Base-by-base conservation (phyloP, 768 basidiomycete species). In the Udeniomyces megalosporus region DNA sequence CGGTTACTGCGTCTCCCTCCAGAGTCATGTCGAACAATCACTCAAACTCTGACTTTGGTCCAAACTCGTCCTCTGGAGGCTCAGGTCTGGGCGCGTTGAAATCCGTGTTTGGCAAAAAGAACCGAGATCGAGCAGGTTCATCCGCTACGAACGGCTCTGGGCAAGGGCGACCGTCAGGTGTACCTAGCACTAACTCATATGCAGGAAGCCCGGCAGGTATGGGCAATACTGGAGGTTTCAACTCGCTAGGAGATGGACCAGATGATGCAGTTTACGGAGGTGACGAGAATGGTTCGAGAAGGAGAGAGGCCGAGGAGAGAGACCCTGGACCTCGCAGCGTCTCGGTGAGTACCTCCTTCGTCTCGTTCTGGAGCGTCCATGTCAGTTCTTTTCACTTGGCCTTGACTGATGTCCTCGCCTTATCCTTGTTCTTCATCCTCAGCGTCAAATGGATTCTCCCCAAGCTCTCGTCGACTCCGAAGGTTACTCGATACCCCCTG, bases 401-500 rank as follows among this genome's bases (percentile, higher is more conserved):
- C n/a, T n/a, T n/a, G n/a, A n/a, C n/a, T n/a, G n/a, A n/a, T n/a
- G n/a, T n/a, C n/a, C n/a, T n/a, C n/a, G n/a, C n/a, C n/a, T n/a
- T n/a, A n/a, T n/a, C n/a, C n/a, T n/a, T n/a, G n/a, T n/a, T n/a
- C n/a, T n/a, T n/a, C n/a, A n/a, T n/a, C n/a, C n/a, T n/a, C n/a
- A 10, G 48, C 22, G 17, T 42, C 38, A 42, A 17, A 8, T 8
- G 10, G 38, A 42, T 42, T 8, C 38, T 42, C 38, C 38, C 38
- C 38, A 42, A 14, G n/a, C 50, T 28, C 24, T 52, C 58, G 73
- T 76, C 20, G 76, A 77, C 38, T 68, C 68, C 2, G 74, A 76
- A 46, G 76, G 76, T 2, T 77, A 72, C 69, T 72, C 73, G 6
- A 70, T 76, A 2, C 72, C 75, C 11, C 76, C 76, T 4, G 66